These are phyloP conservation scores for Schizophyllum commune DNA, from an alignment of 1,284 basidiomycete species.

Conservation along the genomic window DNA sequence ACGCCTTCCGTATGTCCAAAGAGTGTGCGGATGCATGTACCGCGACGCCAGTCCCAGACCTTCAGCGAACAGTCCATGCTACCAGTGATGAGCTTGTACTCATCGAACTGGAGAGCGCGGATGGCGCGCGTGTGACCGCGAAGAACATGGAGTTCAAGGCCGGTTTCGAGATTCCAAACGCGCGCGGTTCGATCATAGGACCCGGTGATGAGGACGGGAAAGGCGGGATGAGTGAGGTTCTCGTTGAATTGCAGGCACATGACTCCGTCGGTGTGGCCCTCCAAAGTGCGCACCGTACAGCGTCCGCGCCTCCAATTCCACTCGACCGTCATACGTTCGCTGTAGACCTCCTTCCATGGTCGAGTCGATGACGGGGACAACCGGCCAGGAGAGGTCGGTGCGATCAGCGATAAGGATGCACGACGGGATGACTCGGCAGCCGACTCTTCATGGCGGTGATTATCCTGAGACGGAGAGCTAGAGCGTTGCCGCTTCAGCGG, in stretches of 20 bases:
- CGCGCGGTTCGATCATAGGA: conserved; percentile 94
- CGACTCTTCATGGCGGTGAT: conserved; percentile 2
- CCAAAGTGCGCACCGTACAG: conserved; percentile 77
- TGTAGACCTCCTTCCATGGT: conserved; percentile 99
- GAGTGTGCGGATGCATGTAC: conserved; percentile 81
- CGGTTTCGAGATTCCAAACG: conserved; percentile 96
- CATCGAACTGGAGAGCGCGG: conserved; percentile 92
- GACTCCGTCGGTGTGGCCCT: conserved; percentile 93
- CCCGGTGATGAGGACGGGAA: conserved; percentile 95
- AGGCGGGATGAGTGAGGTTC: conserved; percentile 74
- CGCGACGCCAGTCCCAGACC: conserved; percentile 97
- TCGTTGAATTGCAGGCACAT: conserved; percentile 98
- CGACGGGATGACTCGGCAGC: conserved; percentile 19
- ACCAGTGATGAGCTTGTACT: conserved; percentile 91
- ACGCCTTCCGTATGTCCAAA: conserved; percentile 92
- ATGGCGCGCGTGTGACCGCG: conserved; percentile 90
- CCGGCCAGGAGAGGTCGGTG: conserved; percentile 10
- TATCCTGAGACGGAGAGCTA: conserved; percentile 11
- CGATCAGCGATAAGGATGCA: conserved; percentile 21
- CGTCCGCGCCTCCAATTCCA: conserved; percentile 96
- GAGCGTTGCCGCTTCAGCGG: conserved; percentile 50
- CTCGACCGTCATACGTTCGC: conserved; percentile 91
- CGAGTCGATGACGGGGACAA: conserved; percentile 44
- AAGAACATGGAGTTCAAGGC: conserved; percentile 76
- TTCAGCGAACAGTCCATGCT: conserved; percentile 95